Evolutionary conservation across 2,329 filamentous ascomycete genomes (phyloP), one percentile per base, ranked within the genome.

Genomic region (Ophiostoma populinum): DNA sequence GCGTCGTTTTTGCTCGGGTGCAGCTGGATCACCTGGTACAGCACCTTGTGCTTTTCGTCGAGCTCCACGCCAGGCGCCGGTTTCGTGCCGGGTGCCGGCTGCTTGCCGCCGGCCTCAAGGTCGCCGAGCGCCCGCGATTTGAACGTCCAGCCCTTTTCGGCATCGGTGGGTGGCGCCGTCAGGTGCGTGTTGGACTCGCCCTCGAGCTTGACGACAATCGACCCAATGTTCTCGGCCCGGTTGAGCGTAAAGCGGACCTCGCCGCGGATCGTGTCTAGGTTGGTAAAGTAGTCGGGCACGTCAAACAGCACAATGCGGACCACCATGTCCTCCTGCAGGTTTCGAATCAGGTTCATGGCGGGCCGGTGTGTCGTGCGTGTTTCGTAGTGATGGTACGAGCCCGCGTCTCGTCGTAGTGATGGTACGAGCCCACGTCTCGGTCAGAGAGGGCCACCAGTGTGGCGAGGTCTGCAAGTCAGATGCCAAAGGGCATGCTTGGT

Each of bases 191-290:
- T 67, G 32, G 74, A 74, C 56, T 90, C 80, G 45, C 81, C 81
- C 51, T 90, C 81, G 21, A 90, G 69, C 59, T 90, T 90, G 48
- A 87, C 80, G 24, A 82, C 63, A 42, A 90, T 75, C 35, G 73
- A 78, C 32, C 71, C 70, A 33, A 87, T 65, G 37, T 68, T 63
- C 52, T 87, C 80, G 36, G 79, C 58, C 43, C 75, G 77, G 34
- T 67, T 72, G 43, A 76, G 55, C 15, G 48, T 52, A 20, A 77
- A 54, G 33, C 72, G 49, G 19, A 76, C 56, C 40, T 65, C 62
- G 36, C 81, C 81, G 20, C 62, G 65, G 40, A 90, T 67, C 41
- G 68, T 58, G 54, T 87, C 81, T 47, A 86, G 71, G 50, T 87
- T 87, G 34, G 81, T 87, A 55, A 78, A 82, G 59, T 79, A 78